A percentile compares a stretch with the other conserved stretches of the same genome.
Evolutionary conservation across 495 filamentous ascomycete species (phyloP).

Genomic region (Daldinia bambusicola): DNA sequence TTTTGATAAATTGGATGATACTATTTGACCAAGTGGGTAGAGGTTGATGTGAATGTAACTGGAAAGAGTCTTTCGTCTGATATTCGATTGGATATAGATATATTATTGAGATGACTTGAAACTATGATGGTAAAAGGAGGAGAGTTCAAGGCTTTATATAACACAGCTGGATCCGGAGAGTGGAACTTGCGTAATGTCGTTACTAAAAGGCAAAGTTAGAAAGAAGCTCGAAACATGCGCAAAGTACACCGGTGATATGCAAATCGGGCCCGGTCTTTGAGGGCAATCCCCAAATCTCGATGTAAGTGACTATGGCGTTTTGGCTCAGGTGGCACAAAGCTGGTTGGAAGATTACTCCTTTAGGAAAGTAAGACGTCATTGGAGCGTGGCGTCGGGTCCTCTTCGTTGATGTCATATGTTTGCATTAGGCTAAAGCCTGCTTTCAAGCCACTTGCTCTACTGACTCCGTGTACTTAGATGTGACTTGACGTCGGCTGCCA

Average conservation of each 20-base stretch:
- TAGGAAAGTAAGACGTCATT: conserved; percentile 42
- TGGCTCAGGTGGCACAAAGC: conserved; percentile 31
- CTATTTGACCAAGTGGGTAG: not conserved
- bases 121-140: not conserved
- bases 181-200: not conserved
- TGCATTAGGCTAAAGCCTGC: conserved; percentile 17
- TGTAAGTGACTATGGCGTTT: conserved; percentile 34
- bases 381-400: conserved; percentile 21
- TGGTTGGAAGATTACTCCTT: conserved; percentile 32
- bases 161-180: not conserved
- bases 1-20: conserved; percentile 47
- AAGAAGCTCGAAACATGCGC: not conserved
- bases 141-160: conserved; percentile 14
- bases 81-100: not conserved
- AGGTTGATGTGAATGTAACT: not conserved
- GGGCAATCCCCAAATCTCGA: conserved; percentile 27
- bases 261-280: conserved; percentile 11
- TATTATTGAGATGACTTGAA: not conserved
- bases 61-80: not conserved
- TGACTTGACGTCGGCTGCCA: not conserved
- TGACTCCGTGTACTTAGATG: not conserved
- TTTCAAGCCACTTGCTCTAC: conserved; percentile 36
- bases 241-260: conserved; percentile 1
- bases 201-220: not conserved
- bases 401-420: conserved; percentile 39